Percentiles rank a stretch among this genome's conserved stretches.
phyloP scores from a whole-genome alignment of 2,329 filamentous ascomycete genomes.

The Nothomitra cinnamomea region DNA sequence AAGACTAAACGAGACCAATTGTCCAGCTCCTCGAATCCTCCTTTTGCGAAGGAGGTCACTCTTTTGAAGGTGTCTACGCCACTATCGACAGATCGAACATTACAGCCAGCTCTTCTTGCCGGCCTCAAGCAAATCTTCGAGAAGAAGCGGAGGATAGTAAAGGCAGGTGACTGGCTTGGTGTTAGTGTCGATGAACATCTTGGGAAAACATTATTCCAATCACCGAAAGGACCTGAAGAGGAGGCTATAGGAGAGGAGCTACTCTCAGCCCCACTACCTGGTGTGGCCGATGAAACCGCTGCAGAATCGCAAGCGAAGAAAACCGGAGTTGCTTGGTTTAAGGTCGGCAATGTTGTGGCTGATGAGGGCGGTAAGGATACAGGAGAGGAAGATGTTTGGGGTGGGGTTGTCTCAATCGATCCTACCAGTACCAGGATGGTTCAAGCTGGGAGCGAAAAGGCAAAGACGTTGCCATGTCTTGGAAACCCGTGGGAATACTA shows the following conservation, averaged over 20 bases:
- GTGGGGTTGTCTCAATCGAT: slow-evolving; percentile 71
- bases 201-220: slow-evolving; percentile 64
- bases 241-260: slow-evolving; percentile 55
- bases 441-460: slow-evolving; percentile 74
- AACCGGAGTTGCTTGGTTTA: slow-evolving; percentile 77
- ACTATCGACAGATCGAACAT: slow-evolving; percentile 64
- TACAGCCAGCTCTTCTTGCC: slow-evolving; percentile 74
- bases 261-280: slow-evolving; percentile 32
- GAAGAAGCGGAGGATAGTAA: slow-evolving; percentile 62
- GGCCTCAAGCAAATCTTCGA: slow-evolving; percentile 83
- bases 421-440: slow-evolving; percentile 76
- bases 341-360: slow-evolving; percentile 55
- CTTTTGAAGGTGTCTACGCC: slow-evolving; percentile 81
- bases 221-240: slow-evolving; percentile 34
- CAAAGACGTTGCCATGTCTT: slow-evolving; percentile 58
- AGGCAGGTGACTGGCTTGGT: slow-evolving; percentile 73
- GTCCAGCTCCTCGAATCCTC: slow-evolving; percentile 29
- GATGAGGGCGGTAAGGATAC: slow-evolving; percentile 33
- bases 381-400: slow-evolving; percentile 55
- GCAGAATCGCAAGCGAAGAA: slow-evolving; percentile 13
- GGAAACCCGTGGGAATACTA: slow-evolving; percentile 82
- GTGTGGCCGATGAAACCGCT: slow-evolving; percentile 26
- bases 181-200: slow-evolving; percentile 78
- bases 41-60: slow-evolving; percentile 60
- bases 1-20: slow-evolving; percentile 11